A percentile compares a stretch with the other conserved stretches of the same genome.
These are phyloP conservation scores for Candida ovalis DNA, from an alignment of 805 yeast species.

Conservation along the genomic window DNA sequence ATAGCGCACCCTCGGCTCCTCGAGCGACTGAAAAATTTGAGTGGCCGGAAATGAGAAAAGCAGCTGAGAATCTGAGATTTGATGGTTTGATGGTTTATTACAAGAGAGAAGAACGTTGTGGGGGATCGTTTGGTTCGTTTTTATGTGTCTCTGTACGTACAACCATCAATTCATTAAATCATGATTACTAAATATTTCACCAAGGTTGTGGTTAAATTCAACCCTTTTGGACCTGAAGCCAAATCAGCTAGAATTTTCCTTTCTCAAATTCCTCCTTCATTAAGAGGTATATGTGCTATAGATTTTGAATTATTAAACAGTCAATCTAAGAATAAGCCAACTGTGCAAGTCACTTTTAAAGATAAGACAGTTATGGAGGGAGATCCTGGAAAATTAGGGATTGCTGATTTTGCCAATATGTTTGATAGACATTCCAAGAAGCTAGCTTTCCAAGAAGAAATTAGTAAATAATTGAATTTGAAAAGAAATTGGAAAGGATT, in stretches of 20 bases:
- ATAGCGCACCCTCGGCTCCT: background rate
- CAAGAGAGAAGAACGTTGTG: no score
- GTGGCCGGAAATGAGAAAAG: background rate
- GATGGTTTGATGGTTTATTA: no score
- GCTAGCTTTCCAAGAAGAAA: conserved; percentile 69
- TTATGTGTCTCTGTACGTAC: background rate
- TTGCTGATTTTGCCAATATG: conserved; percentile 59
- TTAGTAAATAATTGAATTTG: conserved; percentile 28
- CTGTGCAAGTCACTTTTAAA: conserved; percentile 72
- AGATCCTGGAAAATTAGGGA: conserved; percentile 55
- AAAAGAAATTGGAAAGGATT: background rate
- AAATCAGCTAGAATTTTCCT: conserved; percentile 77
- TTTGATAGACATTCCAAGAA: conserved; percentile 83
- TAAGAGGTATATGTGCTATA: conserved; percentile 57
- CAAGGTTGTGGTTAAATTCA: conserved; percentile 69
- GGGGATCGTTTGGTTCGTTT: no score
- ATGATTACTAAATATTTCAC: conserved; percentile 93
- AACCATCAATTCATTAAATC: background rate
- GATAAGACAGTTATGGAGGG: conserved; percentile 70
- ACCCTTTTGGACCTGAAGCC: conserved; percentile 72
- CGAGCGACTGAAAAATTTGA: background rate
- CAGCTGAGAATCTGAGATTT: no score
- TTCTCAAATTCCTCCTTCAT: conserved; percentile 73
- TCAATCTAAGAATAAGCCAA: conserved; percentile 46
- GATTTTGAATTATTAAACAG: conserved; percentile 58